phyloP scores from a whole-genome alignment of 257 asterid genomes.

The Echium plantagineum region DNA sequence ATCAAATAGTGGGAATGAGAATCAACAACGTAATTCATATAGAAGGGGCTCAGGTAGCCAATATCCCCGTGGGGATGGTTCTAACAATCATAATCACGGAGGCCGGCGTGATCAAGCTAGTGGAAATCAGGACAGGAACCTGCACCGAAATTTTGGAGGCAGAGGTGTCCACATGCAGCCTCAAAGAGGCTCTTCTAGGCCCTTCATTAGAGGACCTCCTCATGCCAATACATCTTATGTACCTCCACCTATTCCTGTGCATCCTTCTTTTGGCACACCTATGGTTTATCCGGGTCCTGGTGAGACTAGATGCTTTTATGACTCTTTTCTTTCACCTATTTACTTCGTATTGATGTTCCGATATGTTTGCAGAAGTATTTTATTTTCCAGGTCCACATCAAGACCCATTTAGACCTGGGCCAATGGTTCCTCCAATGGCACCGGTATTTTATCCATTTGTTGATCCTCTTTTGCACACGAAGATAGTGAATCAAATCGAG shows the following conservation, averaged over 20 bases:
- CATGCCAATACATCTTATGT: conserved; percentile 30
- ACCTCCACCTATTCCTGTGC: conserved; percentile 30
- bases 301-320: conserved; percentile 14
- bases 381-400: conserved; percentile 39
- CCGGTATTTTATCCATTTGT: conserved; percentile 25
- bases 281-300: conserved; percentile 45
- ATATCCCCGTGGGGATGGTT: conserved; percentile 49
- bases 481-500: conserved; percentile 52
- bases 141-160: conserved; percentile 39
- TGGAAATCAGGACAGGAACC: conserved; percentile 37
- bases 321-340: not conserved
- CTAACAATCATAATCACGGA: conserved; percentile 34
- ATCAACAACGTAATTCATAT: conserved; percentile 39
- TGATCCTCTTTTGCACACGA: conserved; percentile 46
- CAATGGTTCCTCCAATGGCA: conserved; percentile 36
- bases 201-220: conserved; percentile 40
- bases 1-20: conserved; percentile 36
- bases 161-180: conserved; percentile 46
- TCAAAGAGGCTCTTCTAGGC: conserved; percentile 40
- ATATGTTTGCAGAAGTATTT: conserved; percentile 35
- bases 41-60: conserved; percentile 54
- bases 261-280: conserved; percentile 33
- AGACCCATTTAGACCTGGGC: conserved; percentile 38
- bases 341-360: conserved; percentile 9
- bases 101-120: conserved; percentile 63